Base-by-base conservation (phyloP, 495 filamentous ascomycete genomes). In the Talaromyces stipitatus region DNA sequence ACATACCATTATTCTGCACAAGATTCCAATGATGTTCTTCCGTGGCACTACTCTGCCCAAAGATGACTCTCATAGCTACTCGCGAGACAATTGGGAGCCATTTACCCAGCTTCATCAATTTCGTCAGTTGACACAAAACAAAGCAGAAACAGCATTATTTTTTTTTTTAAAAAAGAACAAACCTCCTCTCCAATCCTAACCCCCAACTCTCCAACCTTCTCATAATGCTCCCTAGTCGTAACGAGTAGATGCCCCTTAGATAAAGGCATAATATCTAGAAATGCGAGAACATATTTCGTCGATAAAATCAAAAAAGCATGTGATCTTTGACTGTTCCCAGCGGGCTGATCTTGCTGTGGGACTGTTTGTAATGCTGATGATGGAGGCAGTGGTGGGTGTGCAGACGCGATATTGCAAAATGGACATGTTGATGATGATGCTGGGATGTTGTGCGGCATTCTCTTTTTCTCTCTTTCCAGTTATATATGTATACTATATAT, bases 211-310 rank as follows among this genome's bases (percentile, higher is more conserved):
- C 80, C 78, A 3, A 95, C 66, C 62, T 87, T 92, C 59, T 82
- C 80, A 55, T 79, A 75, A 75, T 97, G 92, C 5, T 64, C 38
- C 55, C 92, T 79, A 29, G 89, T 84, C 26, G 82, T 84, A 20
- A 97, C 74, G 0, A 97, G 82, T 1, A 95, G 66, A 73, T 97
- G 92, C 0, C 91, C 91, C 0, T 66, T 71, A 0, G 86, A 83
- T 28, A 96, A 80, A 10, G 92, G 92, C 80, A 92, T 82, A 60
- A 94, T 92, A 72, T 96, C 92, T 41, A 96, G 77, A 69, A 97
- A 96, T 28, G 90, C 92, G 28, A 96, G 66, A 23, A 91, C 78
- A 60, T 82, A 64, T 0, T 81, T 78, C 0, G 89, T 90, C 2
- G 86, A 88, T 50, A 95, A 82, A 26, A 96, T 74, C 26, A 95